Conservation (phyloP, 2,329 filamentous ascomycete species). For the Tolypocladium cylindrosporum region DNA sequence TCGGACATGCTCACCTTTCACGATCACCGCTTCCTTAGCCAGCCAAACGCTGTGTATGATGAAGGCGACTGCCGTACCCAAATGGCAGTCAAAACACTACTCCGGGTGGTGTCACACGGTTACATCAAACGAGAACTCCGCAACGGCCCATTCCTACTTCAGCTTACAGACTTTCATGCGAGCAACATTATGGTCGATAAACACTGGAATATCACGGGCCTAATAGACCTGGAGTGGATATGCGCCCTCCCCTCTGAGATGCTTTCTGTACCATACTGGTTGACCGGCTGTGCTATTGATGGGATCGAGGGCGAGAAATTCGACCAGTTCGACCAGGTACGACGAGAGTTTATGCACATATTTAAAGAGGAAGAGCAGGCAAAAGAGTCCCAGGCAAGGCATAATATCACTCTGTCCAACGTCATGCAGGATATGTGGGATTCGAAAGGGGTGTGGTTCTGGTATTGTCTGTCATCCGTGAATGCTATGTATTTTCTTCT, state of each 20-base stretch:
- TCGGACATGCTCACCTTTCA: constrained; percentile 14
- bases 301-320: constrained; percentile 8
- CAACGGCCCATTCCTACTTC: constrained; percentile 16
- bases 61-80: constrained; percentile 16
- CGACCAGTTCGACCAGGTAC: constrained; percentile 5
- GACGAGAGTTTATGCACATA: constrained; percentile 10
- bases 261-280: constrained; percentile 11
- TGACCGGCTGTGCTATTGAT: constrained; percentile 10
- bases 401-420: constrained; percentile 3
- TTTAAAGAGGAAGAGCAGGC: constrained; percentile 8
- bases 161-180: constrained; percentile 20
- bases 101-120: constrained; percentile 13
- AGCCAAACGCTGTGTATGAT: constrained; percentile 13
- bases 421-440: constrained; percentile 10
- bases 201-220: constrained; percentile 21
- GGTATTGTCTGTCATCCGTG: constrained; percentile 5
- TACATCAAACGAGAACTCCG: constrained; percentile 11
- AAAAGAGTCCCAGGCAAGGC: background rate
- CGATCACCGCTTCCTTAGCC: constrained; percentile 12
- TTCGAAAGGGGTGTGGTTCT: constrained; percentile 11
- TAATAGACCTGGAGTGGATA: constrained; percentile 25
- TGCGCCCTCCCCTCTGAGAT: constrained; percentile 14
- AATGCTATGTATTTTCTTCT: constrained; percentile 8
- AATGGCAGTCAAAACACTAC: constrained; percentile 15
- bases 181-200: constrained; percentile 26